Evolutionary conservation across 148 eudicot species (phyloP), one percentile per base, ranked within the genome.

Genomic region (Pouteria glomerata): DNA sequence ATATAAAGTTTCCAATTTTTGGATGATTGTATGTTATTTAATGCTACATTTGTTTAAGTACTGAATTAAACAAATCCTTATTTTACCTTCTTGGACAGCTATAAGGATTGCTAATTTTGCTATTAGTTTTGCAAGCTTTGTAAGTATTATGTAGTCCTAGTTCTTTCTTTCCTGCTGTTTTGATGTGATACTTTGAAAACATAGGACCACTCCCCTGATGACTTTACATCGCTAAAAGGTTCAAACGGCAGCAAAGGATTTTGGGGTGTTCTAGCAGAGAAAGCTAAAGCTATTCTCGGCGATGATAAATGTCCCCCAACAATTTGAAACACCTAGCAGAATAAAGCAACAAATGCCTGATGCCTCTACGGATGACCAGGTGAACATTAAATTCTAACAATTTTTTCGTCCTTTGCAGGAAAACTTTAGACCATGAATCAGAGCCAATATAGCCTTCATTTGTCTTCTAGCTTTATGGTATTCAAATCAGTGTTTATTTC

Each of bases 211-310:
- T 67, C 74, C 74, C 53, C 79, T 19, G 75, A 80, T 67, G 97
- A 89, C 34, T 79, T 77, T 67, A 85, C 77, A 39, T 77, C 89
- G 4, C 50, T 74, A 83, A 77, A 74, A 66, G 66, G 77, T 63
- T 41, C 81, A 37, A 82, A 82, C 66, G 89, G 86, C 70, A 56
- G 84, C 45, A 82, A 82, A 64, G 91, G 97, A 16, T 90, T 93
- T 69, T 90, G 98, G 98, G 90, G 94, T 51, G 82, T 85, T 77
- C 85, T 93, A 11, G 98, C 97, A 6, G 84, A 88, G 82, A 93
- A 89, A 85, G 97, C 94, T 61, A 93, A 93, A 83, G 74, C 90
- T 8, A 84, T 90, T 51, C 84, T 93, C 1, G 96, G 90, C 8
- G 94, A 93, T 21, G 91, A 90, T 56, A n/a, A 51, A 69, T 44